Evolutionary conservation across 2,329 filamentous ascomycete species (phyloP).

Genomic region (Scedosporium aurantiacum): DNA sequence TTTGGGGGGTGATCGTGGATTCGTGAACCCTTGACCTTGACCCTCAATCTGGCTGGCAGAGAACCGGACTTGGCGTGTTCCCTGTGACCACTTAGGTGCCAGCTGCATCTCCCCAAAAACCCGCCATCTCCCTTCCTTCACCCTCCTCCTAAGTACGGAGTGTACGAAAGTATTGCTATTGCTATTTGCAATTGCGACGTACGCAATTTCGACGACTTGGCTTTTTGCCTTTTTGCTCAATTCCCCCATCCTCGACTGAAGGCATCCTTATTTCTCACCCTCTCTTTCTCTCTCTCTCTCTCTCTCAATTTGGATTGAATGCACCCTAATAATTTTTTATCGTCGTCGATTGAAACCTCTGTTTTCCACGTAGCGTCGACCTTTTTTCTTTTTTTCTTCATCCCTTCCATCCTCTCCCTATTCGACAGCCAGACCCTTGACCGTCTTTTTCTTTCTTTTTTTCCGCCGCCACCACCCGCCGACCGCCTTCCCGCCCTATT

Average conservation of each 20-base stretch:
- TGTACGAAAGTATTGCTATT: too few species aligned
- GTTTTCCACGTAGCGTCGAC: background rate
- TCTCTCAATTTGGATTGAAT: background rate
- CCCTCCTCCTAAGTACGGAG: too few species aligned
- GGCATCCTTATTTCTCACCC: background rate
- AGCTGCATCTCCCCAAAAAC: background rate
- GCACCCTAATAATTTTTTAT: background rate
- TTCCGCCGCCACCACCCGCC: background rate
- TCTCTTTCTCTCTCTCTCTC: background rate
- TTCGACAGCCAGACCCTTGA: background rate
- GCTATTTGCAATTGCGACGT: background rate
- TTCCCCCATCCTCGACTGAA: background rate
- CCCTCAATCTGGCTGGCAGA: background rate
- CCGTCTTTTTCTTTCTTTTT: constrained; percentile 1
- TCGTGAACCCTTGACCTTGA: background rate
- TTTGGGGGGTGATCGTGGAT: background rate
- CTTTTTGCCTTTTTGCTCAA: background rate
- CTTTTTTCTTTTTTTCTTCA: background rate
- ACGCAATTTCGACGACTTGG: background rate
- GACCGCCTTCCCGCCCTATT: background rate
- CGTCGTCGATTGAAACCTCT: constrained; percentile 1
- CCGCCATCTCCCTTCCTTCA: background rate
- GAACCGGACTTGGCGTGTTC: background rate
- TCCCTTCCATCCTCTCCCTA: background rate
- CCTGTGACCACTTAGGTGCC: background rate